phyloP scores from a whole-genome alignment of 495 filamentous ascomycete species.

The Amphirosellinia nigrospora region DNA sequence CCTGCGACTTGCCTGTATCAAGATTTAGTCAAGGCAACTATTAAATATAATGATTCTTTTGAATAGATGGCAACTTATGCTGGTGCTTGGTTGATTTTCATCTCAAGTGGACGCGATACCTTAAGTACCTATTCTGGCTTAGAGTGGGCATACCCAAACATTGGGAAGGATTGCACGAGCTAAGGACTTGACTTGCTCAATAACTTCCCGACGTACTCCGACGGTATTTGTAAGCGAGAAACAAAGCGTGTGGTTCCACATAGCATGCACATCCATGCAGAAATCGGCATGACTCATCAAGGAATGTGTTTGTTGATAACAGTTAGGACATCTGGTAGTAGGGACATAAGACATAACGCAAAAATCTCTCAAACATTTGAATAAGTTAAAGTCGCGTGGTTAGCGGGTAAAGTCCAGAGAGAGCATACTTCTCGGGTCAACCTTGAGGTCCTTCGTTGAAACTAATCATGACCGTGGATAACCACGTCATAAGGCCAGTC shows the following conservation, averaged over 20 bases:
- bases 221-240: not conserved
- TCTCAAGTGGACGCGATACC: too few relatives aligned
- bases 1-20: not conserved
- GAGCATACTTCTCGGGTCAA: not conserved
- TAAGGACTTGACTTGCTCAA: too few relatives aligned
- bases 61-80: too few relatives aligned
- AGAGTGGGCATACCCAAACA: too few relatives aligned
- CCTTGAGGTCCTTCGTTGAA: too few relatives aligned
- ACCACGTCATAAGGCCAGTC: not conserved
- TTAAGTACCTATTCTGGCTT: too few relatives aligned
- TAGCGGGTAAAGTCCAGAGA: not conserved
- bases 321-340: not conserved
- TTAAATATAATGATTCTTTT: too few relatives aligned
- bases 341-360: not conserved
- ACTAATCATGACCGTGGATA: not conserved
- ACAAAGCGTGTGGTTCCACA: not conserved
- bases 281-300: not conserved
- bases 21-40: not conserved
- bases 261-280: not conserved
- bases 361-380: not conserved
- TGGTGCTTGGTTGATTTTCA: too few relatives aligned
- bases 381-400: not conserved
- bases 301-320: not conserved
- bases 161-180: too few relatives aligned
- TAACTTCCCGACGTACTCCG: not conserved